Conservation (phyloP, 352 stramenopile genomes). For the Albugo candida region DNA sequence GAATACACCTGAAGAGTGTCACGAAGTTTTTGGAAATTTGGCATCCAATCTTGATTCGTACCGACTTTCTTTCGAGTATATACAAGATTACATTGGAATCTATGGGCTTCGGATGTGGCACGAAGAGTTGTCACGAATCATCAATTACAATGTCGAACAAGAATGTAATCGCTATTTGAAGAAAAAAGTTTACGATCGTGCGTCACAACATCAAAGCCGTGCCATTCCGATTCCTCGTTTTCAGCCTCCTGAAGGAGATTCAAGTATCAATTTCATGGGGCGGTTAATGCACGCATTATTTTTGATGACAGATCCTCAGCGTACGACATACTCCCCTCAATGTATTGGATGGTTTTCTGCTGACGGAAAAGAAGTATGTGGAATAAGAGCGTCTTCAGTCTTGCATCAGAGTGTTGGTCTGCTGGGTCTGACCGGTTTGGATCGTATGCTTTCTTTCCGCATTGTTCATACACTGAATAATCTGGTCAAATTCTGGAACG, state of each 20-base stretch:
- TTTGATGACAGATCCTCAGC: slow-evolving; percentile 82
- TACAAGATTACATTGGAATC: slow-evolving; percentile 92
- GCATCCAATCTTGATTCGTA: slow-evolving; percentile 80
- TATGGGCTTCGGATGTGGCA: slow-evolving; percentile 91
- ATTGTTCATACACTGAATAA: slow-evolving; percentile 87
- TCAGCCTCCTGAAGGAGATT: slow-evolving; percentile 57
- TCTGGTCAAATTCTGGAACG: slow-evolving; percentile 85
- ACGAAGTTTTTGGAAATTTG: slow-evolving; percentile 70
- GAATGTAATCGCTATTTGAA: slow-evolving; percentile 90
- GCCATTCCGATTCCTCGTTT: slow-evolving; percentile 87
- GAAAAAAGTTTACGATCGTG: slow-evolving; percentile 84
- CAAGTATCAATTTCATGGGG: slow-evolving; percentile 88
- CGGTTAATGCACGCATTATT: slow-evolving; percentile 82
- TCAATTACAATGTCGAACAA: slow-evolving; percentile 92
- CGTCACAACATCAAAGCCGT: slow-evolving; percentile 81
- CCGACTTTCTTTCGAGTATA: slow-evolving; percentile 84
- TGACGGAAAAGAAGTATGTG: slow-evolving; percentile 72
- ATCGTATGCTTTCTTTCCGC: slow-evolving; percentile 84
- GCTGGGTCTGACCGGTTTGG: slow-evolving; percentile 78
- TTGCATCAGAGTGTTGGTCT: slow-evolving; percentile 84
- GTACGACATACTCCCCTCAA: slow-evolving; percentile 82
- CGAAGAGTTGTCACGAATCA: slow-evolving; percentile 85
- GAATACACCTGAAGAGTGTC: slow-evolving; percentile 65
- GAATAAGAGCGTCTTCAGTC: slow-evolving; percentile 74
- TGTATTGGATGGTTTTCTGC: slow-evolving; percentile 84